Conservation (phyloP, 352 stramenopile genomes). For the Globisporangium ultimum region DNA sequence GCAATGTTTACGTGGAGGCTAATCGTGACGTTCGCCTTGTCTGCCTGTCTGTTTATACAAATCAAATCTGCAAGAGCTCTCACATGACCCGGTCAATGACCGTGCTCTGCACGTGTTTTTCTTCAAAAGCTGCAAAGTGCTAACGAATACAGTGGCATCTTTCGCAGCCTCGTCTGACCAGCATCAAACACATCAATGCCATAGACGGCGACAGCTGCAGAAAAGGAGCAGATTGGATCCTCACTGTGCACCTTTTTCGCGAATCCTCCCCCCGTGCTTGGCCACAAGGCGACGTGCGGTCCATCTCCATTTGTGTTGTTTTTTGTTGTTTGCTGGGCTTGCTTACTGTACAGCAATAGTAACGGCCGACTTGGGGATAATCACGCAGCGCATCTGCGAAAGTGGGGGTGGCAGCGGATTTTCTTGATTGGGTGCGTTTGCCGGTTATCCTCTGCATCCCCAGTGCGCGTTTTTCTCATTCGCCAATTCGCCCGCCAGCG, state of each 20-base stretch:
- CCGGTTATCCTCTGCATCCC: slow-evolving; percentile 1
- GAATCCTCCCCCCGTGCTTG: too few relatives aligned
- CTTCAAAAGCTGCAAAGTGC: slow-evolving; percentile 8
- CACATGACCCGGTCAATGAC: not conserved
- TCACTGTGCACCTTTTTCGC: too few relatives aligned
- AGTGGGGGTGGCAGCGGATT: too few relatives aligned
- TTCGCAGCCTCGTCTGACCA: not conserved
- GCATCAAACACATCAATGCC: not conserved
- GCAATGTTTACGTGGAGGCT: too few relatives aligned
- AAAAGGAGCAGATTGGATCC: not conserved
- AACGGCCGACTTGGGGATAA: not conserved
- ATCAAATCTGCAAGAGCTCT: slow-evolving; percentile 8
- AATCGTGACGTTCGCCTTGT: not conserved
- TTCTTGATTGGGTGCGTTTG: not conserved
- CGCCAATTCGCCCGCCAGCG: not conserved
- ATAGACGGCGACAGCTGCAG: not conserved
- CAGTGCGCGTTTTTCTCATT: slow-evolving; percentile 3
- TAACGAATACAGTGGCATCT: slow-evolving; percentile 16
- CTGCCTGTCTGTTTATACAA: not conserved
- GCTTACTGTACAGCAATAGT: too few relatives aligned
- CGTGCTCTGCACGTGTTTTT: slow-evolving; percentile 1
- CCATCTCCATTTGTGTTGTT: too few relatives aligned
- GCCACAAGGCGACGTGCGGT: too few relatives aligned
- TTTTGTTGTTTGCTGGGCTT: too few relatives aligned
- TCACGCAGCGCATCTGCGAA: not conserved